These are phyloP conservation scores for Halophytophthora batemanensis DNA, from an alignment of 352 stramenopile species.

Conservation along the genomic window DNA sequence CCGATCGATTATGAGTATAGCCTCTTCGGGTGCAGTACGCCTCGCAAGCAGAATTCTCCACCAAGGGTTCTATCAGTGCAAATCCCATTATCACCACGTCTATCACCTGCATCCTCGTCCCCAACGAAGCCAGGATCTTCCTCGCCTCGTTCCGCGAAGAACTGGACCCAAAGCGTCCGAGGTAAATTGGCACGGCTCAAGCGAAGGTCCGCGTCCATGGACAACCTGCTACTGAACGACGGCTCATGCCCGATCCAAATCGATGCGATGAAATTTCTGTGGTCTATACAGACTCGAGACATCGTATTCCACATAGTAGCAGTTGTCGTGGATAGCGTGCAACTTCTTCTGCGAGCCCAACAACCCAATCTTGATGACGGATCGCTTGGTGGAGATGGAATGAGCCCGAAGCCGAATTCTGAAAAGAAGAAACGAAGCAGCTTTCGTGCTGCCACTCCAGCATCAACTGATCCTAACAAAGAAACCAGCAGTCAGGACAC, in stretches of 20 bases:
- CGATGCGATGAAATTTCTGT: slow-evolving; percentile 77
- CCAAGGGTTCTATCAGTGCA: slow-evolving; percentile 13
- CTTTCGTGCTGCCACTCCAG: slow-evolving; percentile 17
- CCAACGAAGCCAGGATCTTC: slow-evolving; percentile 4
- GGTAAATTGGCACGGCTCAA: slow-evolving; percentile 54
- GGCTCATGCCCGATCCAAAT: slow-evolving; percentile 77
- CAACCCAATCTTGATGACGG: slow-evolving; percentile 9
- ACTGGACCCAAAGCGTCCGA: slow-evolving; percentile 56
- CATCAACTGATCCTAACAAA: not conserved
- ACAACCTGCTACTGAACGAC: slow-evolving; percentile 69
- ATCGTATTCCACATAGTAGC: slow-evolving; percentile 68
- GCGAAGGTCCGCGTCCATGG: slow-evolving; percentile 59
- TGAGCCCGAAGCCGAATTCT: slow-evolving; percentile 6
- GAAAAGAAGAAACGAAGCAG: slow-evolving; percentile 16
- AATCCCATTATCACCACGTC: slow-evolving; percentile 12
- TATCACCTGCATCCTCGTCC: slow-evolving; percentile 8
- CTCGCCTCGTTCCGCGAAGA: slow-evolving; percentile 35
- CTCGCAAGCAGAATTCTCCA: slow-evolving; percentile 11
- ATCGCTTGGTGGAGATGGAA: not conserved
- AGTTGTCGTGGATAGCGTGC: slow-evolving; percentile 48
- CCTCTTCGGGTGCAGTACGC: slow-evolving; percentile 18
- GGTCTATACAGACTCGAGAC: slow-evolving; percentile 76
- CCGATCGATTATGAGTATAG: slow-evolving; percentile 48
- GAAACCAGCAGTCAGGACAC: not conserved
- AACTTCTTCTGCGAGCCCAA: slow-evolving; percentile 37